Evolutionary conservation across 345 rosid genomes (phyloP).

Genomic region (Draba incana): DNA sequence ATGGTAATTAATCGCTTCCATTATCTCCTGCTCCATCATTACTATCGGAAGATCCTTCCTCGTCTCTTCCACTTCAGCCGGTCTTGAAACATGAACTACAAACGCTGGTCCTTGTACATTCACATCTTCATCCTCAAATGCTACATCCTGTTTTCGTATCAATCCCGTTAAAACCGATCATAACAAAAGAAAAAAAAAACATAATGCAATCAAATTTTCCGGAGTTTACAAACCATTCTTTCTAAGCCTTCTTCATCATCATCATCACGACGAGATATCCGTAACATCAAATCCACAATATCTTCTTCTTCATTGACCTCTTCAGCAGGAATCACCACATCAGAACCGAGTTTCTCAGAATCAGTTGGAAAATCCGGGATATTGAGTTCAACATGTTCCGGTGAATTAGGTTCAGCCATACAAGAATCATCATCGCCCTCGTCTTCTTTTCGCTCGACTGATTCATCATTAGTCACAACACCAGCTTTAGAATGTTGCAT

Average conservation of each 20-base stretch:
- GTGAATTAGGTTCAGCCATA: slow-evolving; percentile 25
- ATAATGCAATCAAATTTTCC: not conserved
- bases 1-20: slow-evolving; percentile 85
- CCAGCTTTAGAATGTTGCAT: slow-evolving; percentile 66
- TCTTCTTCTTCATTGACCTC: slow-evolving; percentile 39
- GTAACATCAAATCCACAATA: slow-evolving; percentile 17
- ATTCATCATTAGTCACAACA: slow-evolving; percentile 44
- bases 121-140: slow-evolving; percentile 34
- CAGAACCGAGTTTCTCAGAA: slow-evolving; percentile 26
- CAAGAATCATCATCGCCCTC: slow-evolving; percentile 21
- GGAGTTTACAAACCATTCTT: slow-evolving; percentile 43
- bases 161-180: slow-evolving; percentile 20
- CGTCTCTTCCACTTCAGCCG: slow-evolving; percentile 64
- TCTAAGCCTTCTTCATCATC: slow-evolving; percentile 19
- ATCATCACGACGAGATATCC: slow-evolving; percentile 22
- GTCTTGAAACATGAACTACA: slow-evolving; percentile 76
- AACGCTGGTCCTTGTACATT: slow-evolving; percentile 49
- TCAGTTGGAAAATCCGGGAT: slow-evolving; percentile 25
- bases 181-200: not conserved
- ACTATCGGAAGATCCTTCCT: slow-evolving; percentile 90
- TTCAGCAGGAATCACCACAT: slow-evolving; percentile 36
- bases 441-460: slow-evolving; percentile 28
- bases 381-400: slow-evolving; percentile 24
- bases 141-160: slow-evolving; percentile 44
- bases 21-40: slow-evolving; percentile 98